These are phyloP conservation scores for Colletotrichum higginsianum DNA, from an alignment of 2,329 filamentous ascomycete genomes.

Conservation along the genomic window DNA sequence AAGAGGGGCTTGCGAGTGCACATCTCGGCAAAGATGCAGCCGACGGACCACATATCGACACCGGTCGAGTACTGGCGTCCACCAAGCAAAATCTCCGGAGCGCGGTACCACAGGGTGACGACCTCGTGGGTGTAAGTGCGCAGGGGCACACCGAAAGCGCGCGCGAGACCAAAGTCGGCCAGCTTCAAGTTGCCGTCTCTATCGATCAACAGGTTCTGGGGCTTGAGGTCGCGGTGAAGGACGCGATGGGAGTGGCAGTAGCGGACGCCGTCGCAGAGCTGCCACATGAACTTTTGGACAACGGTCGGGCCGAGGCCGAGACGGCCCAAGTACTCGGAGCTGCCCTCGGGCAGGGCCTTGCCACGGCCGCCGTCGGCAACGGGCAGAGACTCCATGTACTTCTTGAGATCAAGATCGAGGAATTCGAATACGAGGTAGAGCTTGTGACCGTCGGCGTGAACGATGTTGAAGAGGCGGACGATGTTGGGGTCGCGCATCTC, in stretches of 20 bases:
- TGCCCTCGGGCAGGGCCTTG: slow-evolving; percentile 86
- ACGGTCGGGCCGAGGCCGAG: slow-evolving; percentile 84
- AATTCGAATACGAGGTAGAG: slow-evolving; percentile 95
- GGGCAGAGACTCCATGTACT: slow-evolving; percentile 94
- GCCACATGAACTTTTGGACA: slow-evolving; percentile 94
- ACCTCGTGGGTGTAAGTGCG: slow-evolving; percentile 96
- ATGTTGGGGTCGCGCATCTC: slow-evolving; percentile 96
- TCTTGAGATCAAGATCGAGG: slow-evolving; percentile 92
- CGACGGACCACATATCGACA: slow-evolving; percentile 96
- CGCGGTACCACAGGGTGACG: slow-evolving; percentile 93
- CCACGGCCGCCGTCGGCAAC: slow-evolving; percentile 88
- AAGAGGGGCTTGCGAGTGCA: slow-evolving; percentile 94
- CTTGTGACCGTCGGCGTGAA: slow-evolving; percentile 95
- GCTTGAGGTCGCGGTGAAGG: slow-evolving; percentile 90
- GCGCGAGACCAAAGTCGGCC: slow-evolving; percentile 90
- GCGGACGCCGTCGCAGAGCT: slow-evolving; percentile 85
- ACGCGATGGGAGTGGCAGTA: slow-evolving; percentile 93
- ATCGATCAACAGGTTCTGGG: slow-evolving; percentile 90
- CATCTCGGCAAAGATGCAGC: slow-evolving; percentile 97
- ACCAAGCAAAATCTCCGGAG: slow-evolving; percentile 91
- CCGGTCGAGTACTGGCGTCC: slow-evolving; percentile 94
- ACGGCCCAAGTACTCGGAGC: slow-evolving; percentile 73
- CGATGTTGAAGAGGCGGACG: slow-evolving; percentile 89
- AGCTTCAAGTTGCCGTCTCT: slow-evolving; percentile 90
- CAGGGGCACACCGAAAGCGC: slow-evolving; percentile 91